These are phyloP conservation scores for Pseudogymnoascus sp. DNA, from an alignment of 2,329 filamentous ascomycete genomes.

Conservation along the genomic window DNA sequence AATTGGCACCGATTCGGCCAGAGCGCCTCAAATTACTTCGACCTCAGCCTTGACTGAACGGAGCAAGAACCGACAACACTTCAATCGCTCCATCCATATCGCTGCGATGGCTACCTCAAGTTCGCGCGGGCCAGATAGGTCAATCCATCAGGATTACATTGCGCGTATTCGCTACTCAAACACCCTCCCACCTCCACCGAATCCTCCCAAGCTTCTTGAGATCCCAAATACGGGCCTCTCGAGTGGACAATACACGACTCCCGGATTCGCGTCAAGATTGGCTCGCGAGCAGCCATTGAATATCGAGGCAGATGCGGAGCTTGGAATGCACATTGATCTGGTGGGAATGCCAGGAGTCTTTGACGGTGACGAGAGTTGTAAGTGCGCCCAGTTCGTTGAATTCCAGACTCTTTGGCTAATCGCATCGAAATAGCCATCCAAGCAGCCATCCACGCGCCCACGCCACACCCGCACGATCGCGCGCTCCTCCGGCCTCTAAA, in stretches of 20 bases:
- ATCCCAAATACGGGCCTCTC: constrained; percentile 89
- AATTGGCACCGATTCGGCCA: background rate
- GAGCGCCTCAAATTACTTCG: constrained; percentile 7
- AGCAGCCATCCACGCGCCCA: constrained; percentile 61
- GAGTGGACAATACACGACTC: constrained; percentile 80
- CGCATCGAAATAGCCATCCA: constrained; percentile 60
- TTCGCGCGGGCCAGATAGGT: constrained; percentile 40
- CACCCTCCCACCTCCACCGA: constrained; percentile 85
- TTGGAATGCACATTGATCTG: constrained; percentile 94
- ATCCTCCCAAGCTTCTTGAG: constrained; percentile 91
- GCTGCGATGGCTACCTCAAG: constrained; percentile 34
- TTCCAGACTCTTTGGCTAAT: constrained; percentile 16
- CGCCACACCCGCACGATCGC: constrained; percentile 75
- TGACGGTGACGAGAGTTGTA: constrained; percentile 90
- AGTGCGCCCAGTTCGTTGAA: constrained; percentile 26
- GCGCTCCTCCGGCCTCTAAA: constrained; percentile 75
- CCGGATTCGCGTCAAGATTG: constrained; percentile 81
- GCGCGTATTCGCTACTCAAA: constrained; percentile 93
- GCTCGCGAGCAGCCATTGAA: constrained; percentile 89
- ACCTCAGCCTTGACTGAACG: constrained; percentile 1
- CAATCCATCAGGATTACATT: constrained; percentile 91
- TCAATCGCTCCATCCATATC: background rate
- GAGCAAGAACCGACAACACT: background rate
- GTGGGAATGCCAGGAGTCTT: constrained; percentile 93
- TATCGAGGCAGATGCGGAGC: constrained; percentile 93